A percentile compares a stretch with the other conserved stretches of the same genome.
These are phyloP conservation scores for Sporisorium exsertum DNA, from an alignment of 1,284 basidiomycete genomes.

Conservation along the genomic window DNA sequence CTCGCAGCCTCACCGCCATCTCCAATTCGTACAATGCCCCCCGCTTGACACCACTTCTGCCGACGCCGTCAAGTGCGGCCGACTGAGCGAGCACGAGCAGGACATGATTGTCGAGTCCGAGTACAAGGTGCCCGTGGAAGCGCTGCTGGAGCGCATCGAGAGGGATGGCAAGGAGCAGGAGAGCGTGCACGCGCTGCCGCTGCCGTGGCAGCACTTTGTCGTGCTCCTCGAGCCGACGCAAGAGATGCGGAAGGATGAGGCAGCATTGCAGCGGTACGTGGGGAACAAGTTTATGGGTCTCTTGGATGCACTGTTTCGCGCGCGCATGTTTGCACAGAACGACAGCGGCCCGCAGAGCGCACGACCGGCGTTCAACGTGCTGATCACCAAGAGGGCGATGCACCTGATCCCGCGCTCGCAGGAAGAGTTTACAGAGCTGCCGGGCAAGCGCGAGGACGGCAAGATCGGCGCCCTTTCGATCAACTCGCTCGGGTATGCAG, in stretches of 20 bases:
- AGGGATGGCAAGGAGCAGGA: constrained; percentile 62
- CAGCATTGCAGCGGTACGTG: constrained; percentile 47
- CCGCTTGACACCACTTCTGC: constrained; percentile 23
- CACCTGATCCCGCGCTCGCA: constrained; percentile 61
- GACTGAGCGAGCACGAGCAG: constrained; percentile 34
- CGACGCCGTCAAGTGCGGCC: neutral
- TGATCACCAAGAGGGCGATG: constrained; percentile 63
- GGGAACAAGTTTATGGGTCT: constrained; percentile 57
- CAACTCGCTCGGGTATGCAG: constrained; percentile 64
- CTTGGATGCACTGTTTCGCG: constrained; percentile 63
- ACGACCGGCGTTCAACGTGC: constrained; percentile 56
- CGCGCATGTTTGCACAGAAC: constrained; percentile 26
- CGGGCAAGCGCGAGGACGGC: constrained; percentile 15
- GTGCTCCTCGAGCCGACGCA: constrained; percentile 46
- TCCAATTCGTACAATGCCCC: constrained; percentile 63
- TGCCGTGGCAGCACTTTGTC: constrained; percentile 68
- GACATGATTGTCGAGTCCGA: constrained; percentile 28
- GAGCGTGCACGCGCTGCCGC: constrained; percentile 55
- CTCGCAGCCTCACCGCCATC: constrained; percentile 62
- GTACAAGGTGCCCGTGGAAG: constrained; percentile 58
- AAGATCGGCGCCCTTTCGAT: constrained; percentile 51
- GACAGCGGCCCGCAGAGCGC: neutral
- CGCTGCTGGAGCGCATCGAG: constrained; percentile 57
- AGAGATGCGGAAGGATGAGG: constrained; percentile 10
- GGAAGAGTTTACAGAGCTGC: constrained; percentile 48